These are phyloP conservation scores for Iberis pinnata DNA, from an alignment of 345 rosid species.

Conservation along the genomic window DNA sequence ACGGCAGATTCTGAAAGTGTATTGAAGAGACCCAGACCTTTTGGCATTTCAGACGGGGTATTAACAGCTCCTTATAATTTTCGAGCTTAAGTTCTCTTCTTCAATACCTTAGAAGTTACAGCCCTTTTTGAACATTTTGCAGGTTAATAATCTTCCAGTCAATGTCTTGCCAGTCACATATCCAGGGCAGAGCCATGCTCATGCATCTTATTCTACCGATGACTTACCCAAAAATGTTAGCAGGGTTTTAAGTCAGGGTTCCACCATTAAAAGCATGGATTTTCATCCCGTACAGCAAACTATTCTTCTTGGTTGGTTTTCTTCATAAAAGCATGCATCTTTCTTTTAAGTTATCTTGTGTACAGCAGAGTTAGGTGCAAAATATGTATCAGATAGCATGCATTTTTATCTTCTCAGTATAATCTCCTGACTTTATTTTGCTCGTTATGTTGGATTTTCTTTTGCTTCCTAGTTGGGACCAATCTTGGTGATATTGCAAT, in stretches of 20 bases:
- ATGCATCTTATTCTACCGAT: slow-evolving; percentile 43
- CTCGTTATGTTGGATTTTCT: slow-evolving; percentile 6
- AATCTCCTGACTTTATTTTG: slow-evolving; percentile 12
- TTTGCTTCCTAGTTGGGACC: slow-evolving; percentile 50
- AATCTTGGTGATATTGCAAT: slow-evolving; percentile 44
- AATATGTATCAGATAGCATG: slow-evolving; percentile 1
- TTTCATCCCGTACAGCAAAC: slow-evolving; percentile 67
- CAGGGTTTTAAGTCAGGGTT: slow-evolving; percentile 42
- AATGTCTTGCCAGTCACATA: slow-evolving; percentile 44
- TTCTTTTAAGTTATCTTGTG: not conserved
- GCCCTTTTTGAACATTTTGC: slow-evolving; percentile 12
- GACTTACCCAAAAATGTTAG: slow-evolving; percentile 53
- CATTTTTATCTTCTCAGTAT: slow-evolving; percentile 20
- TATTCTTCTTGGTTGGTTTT: slow-evolving; percentile 55
- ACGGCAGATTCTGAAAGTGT: slow-evolving; percentile 68
- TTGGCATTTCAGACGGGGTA: slow-evolving; percentile 65
- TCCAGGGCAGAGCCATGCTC: slow-evolving; percentile 46
- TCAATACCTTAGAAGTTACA: slow-evolving; percentile 8
- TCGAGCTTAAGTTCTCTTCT: slow-evolving; percentile 8
- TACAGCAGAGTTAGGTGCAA: slow-evolving; percentile 6
- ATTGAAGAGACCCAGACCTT: slow-evolving; percentile 57
- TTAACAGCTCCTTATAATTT: slow-evolving; percentile 1
- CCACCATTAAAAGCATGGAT: slow-evolving; percentile 63
- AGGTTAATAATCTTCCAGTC: slow-evolving; percentile 42
- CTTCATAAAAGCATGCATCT: not conserved